Base-by-base conservation (phyloP, 495 filamentous ascomycete species). In the Trichoderma gamsii region DNA sequence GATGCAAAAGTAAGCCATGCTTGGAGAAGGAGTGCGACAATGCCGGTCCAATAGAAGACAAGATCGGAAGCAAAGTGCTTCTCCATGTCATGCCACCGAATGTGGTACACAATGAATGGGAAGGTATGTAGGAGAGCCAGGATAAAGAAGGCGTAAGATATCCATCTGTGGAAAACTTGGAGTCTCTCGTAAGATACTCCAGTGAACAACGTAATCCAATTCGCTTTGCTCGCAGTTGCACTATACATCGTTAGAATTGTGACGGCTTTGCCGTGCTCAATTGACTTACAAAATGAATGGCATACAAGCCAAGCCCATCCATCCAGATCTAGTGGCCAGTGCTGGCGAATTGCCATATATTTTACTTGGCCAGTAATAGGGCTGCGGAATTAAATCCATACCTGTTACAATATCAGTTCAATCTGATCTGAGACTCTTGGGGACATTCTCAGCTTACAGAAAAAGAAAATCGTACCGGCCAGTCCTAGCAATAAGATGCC, bases 341-440 rank as follows among this genome's bases (percentile, higher is more conserved):
- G 85, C 83, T 13, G 85, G 84, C 1, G 78, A 79, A 25, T 73
- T 72, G 9, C 83, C 84, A 66, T 79, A 85, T 46, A 73, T 72
- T 4, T 75, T 79, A 49, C 82, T 83, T 3, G 84, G 80, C 83
- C 85, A 87, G 73, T 87, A 87, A 67, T 87, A 87, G 0, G 85
- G 85, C 64, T 78, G 70, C 3, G 84, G 81, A 23, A 76, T 78
- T 11, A 87, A 75, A 0, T 76, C 80, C 82, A 85, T 80, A 32
- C 23, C 56, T 63, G 21, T 13, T 7, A 25, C 0, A 25, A 0
- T 15, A 63, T 25, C 7, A 35, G 56, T 27, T 63, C 3, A 3
- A 25, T 25, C 27, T 5, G 21, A 23, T 7, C 1, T 32, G 21
- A 32, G 56, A 11, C 4, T 4, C 29, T 29, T 29, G 29, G 4